A percentile compares a stretch with the other conserved stretches of the same genome.
phyloP scores from a whole-genome alignment of 371 early-diverging fungal genomes.

The Chytridium lagenaria region DNA sequence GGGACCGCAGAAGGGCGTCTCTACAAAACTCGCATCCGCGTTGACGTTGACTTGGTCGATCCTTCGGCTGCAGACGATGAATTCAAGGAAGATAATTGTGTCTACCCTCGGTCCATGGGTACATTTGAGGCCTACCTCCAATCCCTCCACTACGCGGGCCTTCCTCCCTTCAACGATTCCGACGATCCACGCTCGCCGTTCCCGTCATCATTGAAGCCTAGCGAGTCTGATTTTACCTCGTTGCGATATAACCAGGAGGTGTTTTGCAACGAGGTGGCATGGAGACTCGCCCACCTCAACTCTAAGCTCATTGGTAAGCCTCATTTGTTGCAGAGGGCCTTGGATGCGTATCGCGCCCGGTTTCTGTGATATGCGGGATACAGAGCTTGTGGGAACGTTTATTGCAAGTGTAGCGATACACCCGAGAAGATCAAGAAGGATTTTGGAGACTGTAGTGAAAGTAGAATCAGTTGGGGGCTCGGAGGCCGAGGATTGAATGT shows the following conservation, averaged over 20 bases:
- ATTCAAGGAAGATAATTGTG: slow-evolving; percentile 65
- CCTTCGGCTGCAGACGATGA: slow-evolving; percentile 53
- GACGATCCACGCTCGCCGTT: neutral
- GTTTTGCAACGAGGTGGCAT: slow-evolving; percentile 73
- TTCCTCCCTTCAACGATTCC: slow-evolving; percentile 1
- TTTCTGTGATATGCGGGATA: slow-evolving; percentile 20
- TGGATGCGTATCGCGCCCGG: slow-evolving; percentile 62
- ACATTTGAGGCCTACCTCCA: slow-evolving; percentile 22
- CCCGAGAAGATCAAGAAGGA: slow-evolving; percentile 5
- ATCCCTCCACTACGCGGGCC: neutral
- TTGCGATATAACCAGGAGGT: slow-evolving; percentile 65
- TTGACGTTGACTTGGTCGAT: slow-evolving; percentile 65
- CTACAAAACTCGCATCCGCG: slow-evolving; percentile 61
- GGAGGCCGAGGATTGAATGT: neutral
- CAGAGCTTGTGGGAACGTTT: slow-evolving; percentile 8
- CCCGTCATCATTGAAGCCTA: neutral
- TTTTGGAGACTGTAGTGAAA: neutral
- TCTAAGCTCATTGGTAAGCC: slow-evolving; percentile 59
- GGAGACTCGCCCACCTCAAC: slow-evolving; percentile 75
- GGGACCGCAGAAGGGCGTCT: slow-evolving; percentile 57
- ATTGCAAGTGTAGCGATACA: neutral
- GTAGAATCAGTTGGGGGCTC: neutral
- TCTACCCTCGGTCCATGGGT: slow-evolving; percentile 67
- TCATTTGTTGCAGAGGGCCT: slow-evolving; percentile 68
- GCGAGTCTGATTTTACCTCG: slow-evolving; percentile 24